Evolutionary conservation across 306 rosid genomes (phyloP).

Genomic region (Cajanus cajan): DNA sequence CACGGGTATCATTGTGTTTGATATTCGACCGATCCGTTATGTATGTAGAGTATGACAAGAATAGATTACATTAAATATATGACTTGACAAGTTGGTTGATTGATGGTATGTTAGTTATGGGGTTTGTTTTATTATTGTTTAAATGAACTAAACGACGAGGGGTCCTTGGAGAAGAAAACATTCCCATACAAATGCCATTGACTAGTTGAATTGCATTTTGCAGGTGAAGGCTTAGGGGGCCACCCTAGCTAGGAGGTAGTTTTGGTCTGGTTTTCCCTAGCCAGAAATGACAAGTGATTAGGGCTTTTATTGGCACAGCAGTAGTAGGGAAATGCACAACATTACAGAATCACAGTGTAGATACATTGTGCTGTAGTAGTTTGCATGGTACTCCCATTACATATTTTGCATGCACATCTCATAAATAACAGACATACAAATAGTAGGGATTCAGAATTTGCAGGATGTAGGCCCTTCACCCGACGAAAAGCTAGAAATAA

Average conservation of each 20-base stretch:
- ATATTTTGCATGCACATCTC: slow-evolving; percentile 45
- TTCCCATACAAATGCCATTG: slow-evolving; percentile 32
- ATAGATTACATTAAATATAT: slow-evolving; percentile 5
- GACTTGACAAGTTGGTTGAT: slow-evolving; percentile 6
- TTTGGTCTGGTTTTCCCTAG: background rate
- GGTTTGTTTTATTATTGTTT: slow-evolving; percentile 31
- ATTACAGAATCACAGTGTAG: slow-evolving; percentile 25
- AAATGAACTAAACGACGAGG: slow-evolving; percentile 10
- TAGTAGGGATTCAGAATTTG: slow-evolving; percentile 48
- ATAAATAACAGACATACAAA: slow-evolving; percentile 47
- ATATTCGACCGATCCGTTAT: background rate
- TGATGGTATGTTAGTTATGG: slow-evolving; percentile 29
- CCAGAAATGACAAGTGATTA: slow-evolving; percentile 35
- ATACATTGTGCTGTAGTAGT: slow-evolving; percentile 22
- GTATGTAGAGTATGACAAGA: background rate
- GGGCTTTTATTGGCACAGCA: slow-evolving; percentile 33
- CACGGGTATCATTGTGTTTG: background rate
- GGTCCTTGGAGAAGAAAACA: slow-evolving; percentile 34
- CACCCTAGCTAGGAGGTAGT: background rate
- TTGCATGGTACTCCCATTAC: slow-evolving; percentile 40
- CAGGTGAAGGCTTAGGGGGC: slow-evolving; percentile 21
- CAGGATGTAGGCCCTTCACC: slow-evolving; percentile 48
- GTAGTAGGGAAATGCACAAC: slow-evolving; percentile 18
- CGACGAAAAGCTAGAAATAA: slow-evolving; percentile 55
- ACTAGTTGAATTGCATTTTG: slow-evolving; percentile 16